Percentiles rank a stretch among this genome's conserved stretches.
phyloP scores from a whole-genome alignment of 148 eudicot genomes.

The Vaccinium darrowii region DNA sequence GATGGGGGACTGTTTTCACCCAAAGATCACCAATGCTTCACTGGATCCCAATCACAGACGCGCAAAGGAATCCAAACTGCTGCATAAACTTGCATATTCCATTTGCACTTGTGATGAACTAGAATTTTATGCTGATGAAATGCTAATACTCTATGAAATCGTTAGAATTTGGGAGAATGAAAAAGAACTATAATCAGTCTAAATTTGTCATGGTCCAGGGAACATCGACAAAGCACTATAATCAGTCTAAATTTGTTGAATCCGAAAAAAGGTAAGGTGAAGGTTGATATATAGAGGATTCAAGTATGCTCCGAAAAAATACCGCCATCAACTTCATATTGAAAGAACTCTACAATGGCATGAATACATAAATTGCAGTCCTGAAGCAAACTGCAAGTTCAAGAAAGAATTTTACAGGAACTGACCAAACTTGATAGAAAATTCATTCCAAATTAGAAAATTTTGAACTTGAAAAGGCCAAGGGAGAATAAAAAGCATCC shows the following conservation, averaged over 20 bases:
- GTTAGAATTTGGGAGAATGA: neutral
- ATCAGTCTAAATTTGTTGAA: neutral
- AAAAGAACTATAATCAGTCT: neutral
- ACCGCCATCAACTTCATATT: neutral
- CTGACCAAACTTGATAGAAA: neutral
- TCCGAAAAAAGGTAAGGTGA: neutral
- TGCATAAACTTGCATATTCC: neutral
- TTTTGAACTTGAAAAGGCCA: neutral
- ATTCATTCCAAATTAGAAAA: neutral
- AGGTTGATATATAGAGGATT: neutral
- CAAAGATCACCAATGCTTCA: conserved; percentile 6
- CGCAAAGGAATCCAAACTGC: neutral
- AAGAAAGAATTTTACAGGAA: neutral
- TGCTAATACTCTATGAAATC: neutral
- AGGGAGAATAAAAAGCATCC: conserved; percentile 8
- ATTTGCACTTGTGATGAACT: neutral
- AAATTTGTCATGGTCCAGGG: neutral
- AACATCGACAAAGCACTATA: neutral
- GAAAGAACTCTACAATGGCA: neutral
- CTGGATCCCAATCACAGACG: neutral
- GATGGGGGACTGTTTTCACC: neutral
- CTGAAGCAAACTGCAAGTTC: neutral
- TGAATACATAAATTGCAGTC: neutral
- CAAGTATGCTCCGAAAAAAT: neutral
- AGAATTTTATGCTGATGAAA: neutral